Base-by-base conservation (phyloP, 371 early-diverging fungal species). In the Rhizopus delemar region DNA sequence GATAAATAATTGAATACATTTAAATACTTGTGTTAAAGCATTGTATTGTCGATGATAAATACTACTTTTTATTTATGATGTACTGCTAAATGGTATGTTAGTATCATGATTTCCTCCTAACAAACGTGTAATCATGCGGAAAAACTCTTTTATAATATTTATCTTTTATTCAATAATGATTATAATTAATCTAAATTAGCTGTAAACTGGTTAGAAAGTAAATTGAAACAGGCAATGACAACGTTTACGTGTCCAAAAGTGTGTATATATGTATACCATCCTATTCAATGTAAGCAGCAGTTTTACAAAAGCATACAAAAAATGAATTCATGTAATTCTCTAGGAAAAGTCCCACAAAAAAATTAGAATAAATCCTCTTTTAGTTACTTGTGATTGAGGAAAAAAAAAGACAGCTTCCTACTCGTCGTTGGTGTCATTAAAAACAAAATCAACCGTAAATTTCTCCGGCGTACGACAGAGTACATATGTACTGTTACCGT, bases 331-430 rank as follows among this genome's bases (percentile, higher is more conserved):
- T 52, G 16, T 41, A 49, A 41, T 13, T 48, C 41, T 51, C 12
- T 32, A 33, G 32, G 46, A 48, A 52, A 48, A 46, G 36, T n/a
- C n/a, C n/a, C n/a, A n/a, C n/a, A n/a, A n/a, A 45, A 45, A 38
- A 53, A 43, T 56, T 56, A 51, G 36, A 56, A 52, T 52, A 52
- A 58, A 51, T 51, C 32, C 43, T 51, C 33, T 51, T 58, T 58
- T 58, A 51, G 51, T 58, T 58, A 51, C 22, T 50, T 50, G 58
- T 57, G 90, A 81, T 84, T 86, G 64, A 74, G 72, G 58, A 79
- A 22, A 22, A 22, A 22, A 22, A 22, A 22, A 22, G 68, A 91
- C 94, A 34, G 84, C 90, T 43, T 86, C 93, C 41, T 85, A 55
- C 55, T 55, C 55, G 55, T 55, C 45, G 55, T 45, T 55, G 55